Conservation (phyloP, 1,284 basidiomycete genomes). For the Moesziomyces parantarcticus region DNA sequence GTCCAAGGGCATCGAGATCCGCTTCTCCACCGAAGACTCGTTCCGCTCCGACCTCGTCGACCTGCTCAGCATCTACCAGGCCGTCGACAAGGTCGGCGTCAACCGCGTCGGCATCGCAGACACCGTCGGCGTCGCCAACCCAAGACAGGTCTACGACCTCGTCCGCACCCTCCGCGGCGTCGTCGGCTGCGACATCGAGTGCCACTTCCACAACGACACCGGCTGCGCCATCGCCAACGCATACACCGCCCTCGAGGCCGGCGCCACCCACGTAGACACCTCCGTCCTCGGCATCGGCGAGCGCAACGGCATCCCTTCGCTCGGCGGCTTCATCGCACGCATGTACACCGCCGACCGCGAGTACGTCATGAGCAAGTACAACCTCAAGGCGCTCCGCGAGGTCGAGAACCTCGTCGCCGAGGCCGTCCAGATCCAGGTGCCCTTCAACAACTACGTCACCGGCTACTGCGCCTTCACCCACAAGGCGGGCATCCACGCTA, state of each 20-base stretch:
- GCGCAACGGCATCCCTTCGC: slow-evolving; percentile 97
- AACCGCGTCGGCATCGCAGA: slow-evolving; percentile 99
- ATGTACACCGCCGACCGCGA: slow-evolving; percentile 86
- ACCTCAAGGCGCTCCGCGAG: slow-evolving; percentile 94
- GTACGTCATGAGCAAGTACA: slow-evolving; percentile 99
- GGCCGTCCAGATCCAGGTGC: slow-evolving; percentile 96
- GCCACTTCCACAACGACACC: slow-evolving; percentile 99
- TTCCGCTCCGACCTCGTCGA: slow-evolving; percentile 99
- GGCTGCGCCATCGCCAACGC: slow-evolving; percentile 94
- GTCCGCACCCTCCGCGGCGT: slow-evolving; percentile 95
- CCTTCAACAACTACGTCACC: slow-evolving; percentile 88
- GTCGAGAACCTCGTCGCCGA: slow-evolving; percentile 99
- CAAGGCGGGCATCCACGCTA: slow-evolving; percentile 99
- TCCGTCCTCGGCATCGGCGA: slow-evolving; percentile 95
- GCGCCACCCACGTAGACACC: slow-evolving; percentile 94
- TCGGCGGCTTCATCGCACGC: slow-evolving; percentile 95
- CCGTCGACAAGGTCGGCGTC: slow-evolving; percentile 99
- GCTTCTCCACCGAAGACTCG: slow-evolving; percentile 99
- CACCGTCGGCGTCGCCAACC: slow-evolving; percentile 98
- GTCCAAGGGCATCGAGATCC: slow-evolving; percentile 99
- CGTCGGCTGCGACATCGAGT: slow-evolving; percentile 81
- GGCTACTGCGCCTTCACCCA: slow-evolving; percentile 99
- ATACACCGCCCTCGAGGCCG: slow-evolving; percentile 97
- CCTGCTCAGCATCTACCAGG: slow-evolving; percentile 97
- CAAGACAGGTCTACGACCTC: slow-evolving; percentile 97